phyloP scores from a whole-genome alignment of 2,329 filamentous ascomycete species.

The Neopestalotiopsis sp. region DNA sequence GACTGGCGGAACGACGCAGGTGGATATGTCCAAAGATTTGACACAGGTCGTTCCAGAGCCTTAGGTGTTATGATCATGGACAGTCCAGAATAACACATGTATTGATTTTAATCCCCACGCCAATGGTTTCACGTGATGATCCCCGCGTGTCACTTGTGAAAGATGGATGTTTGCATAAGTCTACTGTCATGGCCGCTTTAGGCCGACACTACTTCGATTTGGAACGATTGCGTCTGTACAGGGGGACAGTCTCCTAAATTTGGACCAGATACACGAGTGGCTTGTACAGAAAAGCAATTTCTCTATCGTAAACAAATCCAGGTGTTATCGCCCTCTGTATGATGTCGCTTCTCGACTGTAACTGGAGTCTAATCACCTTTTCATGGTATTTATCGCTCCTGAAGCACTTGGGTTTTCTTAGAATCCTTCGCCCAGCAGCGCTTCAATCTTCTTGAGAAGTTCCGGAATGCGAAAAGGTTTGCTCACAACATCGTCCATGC shows the following conservation, averaged over 20 bases:
- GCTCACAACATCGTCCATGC: slow-evolving; percentile 59
- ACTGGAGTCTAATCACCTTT: neutral
- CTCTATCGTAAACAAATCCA: neutral
- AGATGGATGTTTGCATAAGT: neutral
- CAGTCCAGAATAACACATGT: neutral
- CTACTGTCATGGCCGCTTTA: too few species aligned
- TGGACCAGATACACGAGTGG: too few species aligned
- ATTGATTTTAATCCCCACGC: neutral
- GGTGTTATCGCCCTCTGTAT: neutral
- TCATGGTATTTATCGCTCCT: neutral
- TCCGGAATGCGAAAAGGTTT: slow-evolving; percentile 63
- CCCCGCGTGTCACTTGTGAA: neutral
- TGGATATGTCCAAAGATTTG: slow-evolving; percentile 5
- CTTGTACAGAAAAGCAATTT: neutral
- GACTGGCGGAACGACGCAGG: slow-evolving; percentile 9
- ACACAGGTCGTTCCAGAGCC: neutral
- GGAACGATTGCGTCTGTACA: too few species aligned
- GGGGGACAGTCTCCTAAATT: too few species aligned
- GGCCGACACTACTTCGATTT: too few species aligned
- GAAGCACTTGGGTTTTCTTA: neutral
- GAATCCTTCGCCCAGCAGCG: slow-evolving; percentile 26
- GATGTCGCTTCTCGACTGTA: neutral
- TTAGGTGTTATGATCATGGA: neutral
- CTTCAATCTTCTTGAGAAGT: slow-evolving; percentile 47
- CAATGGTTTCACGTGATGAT: neutral